Conservation (phyloP, 805 yeast species). For the Metschnikowia santaceciliae region DNA sequence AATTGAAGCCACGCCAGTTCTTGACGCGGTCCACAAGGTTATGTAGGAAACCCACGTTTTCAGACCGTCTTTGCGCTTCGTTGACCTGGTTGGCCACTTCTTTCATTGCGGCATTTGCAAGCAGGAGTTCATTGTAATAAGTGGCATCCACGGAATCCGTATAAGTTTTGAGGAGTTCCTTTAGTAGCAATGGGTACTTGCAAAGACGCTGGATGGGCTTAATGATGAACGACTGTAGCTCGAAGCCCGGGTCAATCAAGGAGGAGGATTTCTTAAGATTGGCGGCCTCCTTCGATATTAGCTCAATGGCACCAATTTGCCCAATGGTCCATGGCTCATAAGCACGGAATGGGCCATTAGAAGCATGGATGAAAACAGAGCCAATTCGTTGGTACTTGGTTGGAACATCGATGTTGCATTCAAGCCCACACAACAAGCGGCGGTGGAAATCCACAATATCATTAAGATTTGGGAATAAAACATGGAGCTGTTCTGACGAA, state of each 20-base stretch:
- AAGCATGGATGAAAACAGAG: constrained; percentile 79
- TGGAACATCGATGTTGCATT: constrained; percentile 77
- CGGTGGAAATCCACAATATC: constrained; percentile 90
- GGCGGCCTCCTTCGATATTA: constrained; percentile 60
- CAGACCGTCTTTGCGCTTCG: constrained; percentile 90
- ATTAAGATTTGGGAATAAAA: constrained; percentile 77
- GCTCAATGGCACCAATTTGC: constrained; percentile 81
- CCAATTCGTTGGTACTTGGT: constrained; percentile 81
- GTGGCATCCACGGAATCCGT: constrained; percentile 21
- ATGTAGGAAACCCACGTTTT: constrained; percentile 68
- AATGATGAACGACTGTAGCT: constrained; percentile 80
- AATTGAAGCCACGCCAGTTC: constrained; percentile 90
- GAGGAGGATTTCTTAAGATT: constrained; percentile 52
- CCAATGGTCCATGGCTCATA: constrained; percentile 95
- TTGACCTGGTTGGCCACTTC: constrained; percentile 85
- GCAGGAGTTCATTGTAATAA: constrained; percentile 57
- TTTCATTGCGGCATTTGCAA: constrained; percentile 70
- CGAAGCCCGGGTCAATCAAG: constrained; percentile 79
- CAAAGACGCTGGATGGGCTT: constrained; percentile 97
- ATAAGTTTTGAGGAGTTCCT: constrained; percentile 67
- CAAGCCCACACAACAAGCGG: constrained; percentile 81
- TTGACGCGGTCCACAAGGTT: constrained; percentile 69
- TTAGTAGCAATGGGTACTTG: constrained; percentile 82
- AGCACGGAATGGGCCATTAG: constrained; percentile 71
- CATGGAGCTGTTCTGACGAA: constrained; percentile 74